Conservation (phyloP, 108 stramenopile genomes). For the Licmophora abbreviata region DNA sequence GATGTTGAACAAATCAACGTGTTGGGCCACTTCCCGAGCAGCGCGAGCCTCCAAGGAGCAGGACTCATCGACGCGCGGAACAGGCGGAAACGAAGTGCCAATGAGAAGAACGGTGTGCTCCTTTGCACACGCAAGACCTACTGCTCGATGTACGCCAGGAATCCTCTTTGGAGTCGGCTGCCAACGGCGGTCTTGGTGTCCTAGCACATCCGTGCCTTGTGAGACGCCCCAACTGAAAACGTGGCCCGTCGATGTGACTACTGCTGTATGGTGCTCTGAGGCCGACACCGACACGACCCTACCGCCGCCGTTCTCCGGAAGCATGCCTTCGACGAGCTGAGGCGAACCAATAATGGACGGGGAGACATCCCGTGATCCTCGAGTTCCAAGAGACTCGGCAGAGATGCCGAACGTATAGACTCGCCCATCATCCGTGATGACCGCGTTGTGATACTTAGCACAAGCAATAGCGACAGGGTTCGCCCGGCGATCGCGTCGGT, state of each 20-base stretch:
- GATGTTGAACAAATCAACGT: slow-evolving; percentile 76
- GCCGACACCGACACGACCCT: slow-evolving; percentile 68
- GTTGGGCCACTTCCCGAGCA: slow-evolving; percentile 36
- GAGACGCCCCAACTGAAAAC: slow-evolving; percentile 76
- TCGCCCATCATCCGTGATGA: slow-evolving; percentile 73
- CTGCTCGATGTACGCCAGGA: slow-evolving; percentile 65
- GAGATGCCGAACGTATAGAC: slow-evolving; percentile 92
- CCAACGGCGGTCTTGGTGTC: slow-evolving; percentile 73
- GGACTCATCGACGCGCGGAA: background rate
- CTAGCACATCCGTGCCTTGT: slow-evolving; percentile 47
- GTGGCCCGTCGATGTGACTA: slow-evolving; percentile 62
- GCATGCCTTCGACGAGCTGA: slow-evolving; percentile 70
- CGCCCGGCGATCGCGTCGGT: slow-evolving; percentile 20
- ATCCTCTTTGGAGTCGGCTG: slow-evolving; percentile 68
- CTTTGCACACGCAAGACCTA: slow-evolving; percentile 64
- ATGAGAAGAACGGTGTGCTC: slow-evolving; percentile 76
- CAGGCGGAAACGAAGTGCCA: slow-evolving; percentile 54
- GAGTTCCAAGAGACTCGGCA: slow-evolving; percentile 51
- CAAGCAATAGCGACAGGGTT: slow-evolving; percentile 74
- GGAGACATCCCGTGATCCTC: slow-evolving; percentile 4
- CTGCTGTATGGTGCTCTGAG: slow-evolving; percentile 68
- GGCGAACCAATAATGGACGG: slow-evolving; percentile 30
- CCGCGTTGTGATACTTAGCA: slow-evolving; percentile 79
- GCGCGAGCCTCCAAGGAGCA: slow-evolving; percentile 41
- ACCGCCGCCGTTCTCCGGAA: slow-evolving; percentile 76